Evolutionary conservation across 2,329 filamentous ascomycete species (phyloP), one percentile per base, ranked within the genome.

Genomic region (Trichophyton rubrum): DNA sequence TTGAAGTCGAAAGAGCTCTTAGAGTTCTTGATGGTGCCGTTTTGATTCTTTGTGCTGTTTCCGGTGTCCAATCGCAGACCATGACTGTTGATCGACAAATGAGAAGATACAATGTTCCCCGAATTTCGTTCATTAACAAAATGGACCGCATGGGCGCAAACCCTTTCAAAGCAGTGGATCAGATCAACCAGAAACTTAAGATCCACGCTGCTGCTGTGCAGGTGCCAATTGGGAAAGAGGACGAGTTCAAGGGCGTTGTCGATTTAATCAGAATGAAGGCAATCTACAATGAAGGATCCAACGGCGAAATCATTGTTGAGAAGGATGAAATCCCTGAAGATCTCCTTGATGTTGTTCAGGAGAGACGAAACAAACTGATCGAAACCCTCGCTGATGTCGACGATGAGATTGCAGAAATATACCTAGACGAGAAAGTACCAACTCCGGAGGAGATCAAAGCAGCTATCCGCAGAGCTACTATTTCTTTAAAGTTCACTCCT

Each of bases 111-210:
- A 92, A 97, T 71, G 86, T 99, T 64, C 93, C 93, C 63, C 84
- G 93, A 68, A 86, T 99, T 73, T 95, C 89, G 60, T 99, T 99
- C 71, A 85, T 99, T 73, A 99, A 99, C 80, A 99, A 99, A 82
- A 97, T 99, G 92, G 93, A 99, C 72, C 87, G 93, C 66, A 96
- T 96, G 88, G 93, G 93, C 62, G 89, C 93, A 65, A 97, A 99
- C 72, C 93, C 93, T 7, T 99, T 91, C 85, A 96, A 95, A 77
- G 91, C 90, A 7, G 85, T 99, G 61, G 92, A 99, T 45, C 91
- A 96, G 77, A 97, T 99, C 80, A 96, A 96, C 78, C 83, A 86
- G 69, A 99, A 99, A 78, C 83, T 99, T 64, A 91, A 91, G 77
- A 87, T 97, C 59, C 86, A 89, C 35, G 93, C 93, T 38, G 93